These are phyloP conservation scores for Leccinum incarnatum DNA, from an alignment of 768 basidiomycete genomes.

Conservation along the genomic window DNA sequence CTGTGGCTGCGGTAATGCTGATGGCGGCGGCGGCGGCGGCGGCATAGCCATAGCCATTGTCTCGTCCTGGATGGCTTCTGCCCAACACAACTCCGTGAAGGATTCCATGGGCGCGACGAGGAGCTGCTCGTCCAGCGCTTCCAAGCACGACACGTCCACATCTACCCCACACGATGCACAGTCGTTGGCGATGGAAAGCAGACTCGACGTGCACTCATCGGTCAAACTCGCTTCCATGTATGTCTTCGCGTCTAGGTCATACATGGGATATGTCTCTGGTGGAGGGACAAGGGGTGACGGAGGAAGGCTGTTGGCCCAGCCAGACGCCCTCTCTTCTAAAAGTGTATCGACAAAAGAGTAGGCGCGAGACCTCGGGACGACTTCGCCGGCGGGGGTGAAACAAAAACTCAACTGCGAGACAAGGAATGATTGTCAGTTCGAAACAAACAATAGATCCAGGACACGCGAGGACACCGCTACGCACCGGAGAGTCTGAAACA, in stretches of 20 bases:
- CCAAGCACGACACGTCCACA: constrained; percentile 37
- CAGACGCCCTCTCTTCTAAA: constrained; percentile 17
- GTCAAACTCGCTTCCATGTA: not conserved
- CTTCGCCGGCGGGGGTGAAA: constrained; percentile 21
- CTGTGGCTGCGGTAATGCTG: not conserved
- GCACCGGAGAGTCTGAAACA: constrained; percentile 28
- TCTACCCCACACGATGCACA: constrained; percentile 31
- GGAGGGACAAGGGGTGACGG: constrained; percentile 7
- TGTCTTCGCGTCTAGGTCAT: constrained; percentile 4
- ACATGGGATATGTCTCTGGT: constrained; percentile 9
- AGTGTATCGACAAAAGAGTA: constrained; percentile 15
- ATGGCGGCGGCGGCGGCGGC: not conserved
- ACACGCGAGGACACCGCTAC: constrained; percentile 2
- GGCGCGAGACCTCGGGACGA: constrained; percentile 6
- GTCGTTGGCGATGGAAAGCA: constrained; percentile 19
- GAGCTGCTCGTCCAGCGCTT: constrained; percentile 39
- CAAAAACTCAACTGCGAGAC: constrained; percentile 19
- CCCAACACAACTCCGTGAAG: constrained; percentile 43
- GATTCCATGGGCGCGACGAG: constrained; percentile 37
- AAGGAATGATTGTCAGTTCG: constrained; percentile 1
- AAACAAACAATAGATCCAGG: not conserved
- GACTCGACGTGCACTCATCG: constrained; percentile 6
- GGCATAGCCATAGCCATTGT: not conserved
- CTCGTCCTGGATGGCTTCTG: constrained; percentile 33
- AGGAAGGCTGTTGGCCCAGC: constrained; percentile 21